Conservation (phyloP, 129 eudicot genomes). For the sunflower (Helianthus annuus) region HanXRQr2.0-SUNRISE NC_035441.2:136144119-136144618, state of each 20-base stretch:
- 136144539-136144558: slow-evolving; percentile 82
- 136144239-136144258: slow-evolving; percentile 74
- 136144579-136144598: slow-evolving; percentile 91
- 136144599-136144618: slow-evolving; percentile 88
- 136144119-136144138: slow-evolving; percentile 79
- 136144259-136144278: slow-evolving; percentile 65
- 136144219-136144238: slow-evolving; percentile 83
- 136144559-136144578: slow-evolving; percentile 99
- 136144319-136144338: background rate
- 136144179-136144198: background rate
- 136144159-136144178: background rate
- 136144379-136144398: slow-evolving; percentile 53
- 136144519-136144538: background rate
- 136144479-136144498: slow-evolving; percentile 20
- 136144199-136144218: slow-evolving; percentile 13
- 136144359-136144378: background rate
- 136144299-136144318: slow-evolving; percentile 55
- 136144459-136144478: slow-evolving; percentile 82
- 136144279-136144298: slow-evolving; percentile 73
- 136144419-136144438: slow-evolving; percentile 96
- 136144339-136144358: background rate
- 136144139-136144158: slow-evolving; percentile 40
- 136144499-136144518: background rate
- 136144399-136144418: slow-evolving; percentile 88
- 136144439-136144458: slow-evolving; percentile 67